Conservation (phyloP, 2,329 filamentous ascomycete genomes). For the Monosporascus sp. region DNA sequence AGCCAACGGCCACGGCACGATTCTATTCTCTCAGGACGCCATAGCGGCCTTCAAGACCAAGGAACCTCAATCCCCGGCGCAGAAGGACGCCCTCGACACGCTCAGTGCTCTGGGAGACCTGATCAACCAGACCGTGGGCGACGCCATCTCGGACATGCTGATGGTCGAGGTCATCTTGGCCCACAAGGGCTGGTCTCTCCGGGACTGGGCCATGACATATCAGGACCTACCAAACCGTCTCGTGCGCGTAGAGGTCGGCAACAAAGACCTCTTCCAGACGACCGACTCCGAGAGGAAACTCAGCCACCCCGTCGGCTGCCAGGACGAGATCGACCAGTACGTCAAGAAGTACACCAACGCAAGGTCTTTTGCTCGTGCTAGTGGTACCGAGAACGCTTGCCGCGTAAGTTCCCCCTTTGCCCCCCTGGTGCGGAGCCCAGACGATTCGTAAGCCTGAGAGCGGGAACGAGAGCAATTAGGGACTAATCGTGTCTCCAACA, state of each 20-base stretch:
- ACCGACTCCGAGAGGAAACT: slow-evolving; percentile 89
- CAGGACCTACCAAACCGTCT: slow-evolving; percentile 90
- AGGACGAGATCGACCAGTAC: slow-evolving; percentile 78
- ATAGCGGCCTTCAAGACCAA: slow-evolving; percentile 72
- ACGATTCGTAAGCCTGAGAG: no score
- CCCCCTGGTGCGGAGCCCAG: background rate
- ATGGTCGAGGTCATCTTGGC: slow-evolving; percentile 94
- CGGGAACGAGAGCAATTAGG: no score
- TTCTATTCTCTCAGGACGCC: slow-evolving; percentile 86
- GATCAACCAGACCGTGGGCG: slow-evolving; percentile 97
- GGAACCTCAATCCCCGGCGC: slow-evolving; percentile 83
- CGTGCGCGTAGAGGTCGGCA: slow-evolving; percentile 82
- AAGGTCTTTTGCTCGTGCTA: slow-evolving; percentile 84
- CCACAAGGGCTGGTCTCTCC: slow-evolving; percentile 85
- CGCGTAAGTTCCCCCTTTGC: slow-evolving; percentile 39
- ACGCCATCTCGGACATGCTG: slow-evolving; percentile 92
- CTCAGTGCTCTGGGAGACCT: slow-evolving; percentile 79
- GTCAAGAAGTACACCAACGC: slow-evolving; percentile 90
- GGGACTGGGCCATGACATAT: slow-evolving; percentile 91
- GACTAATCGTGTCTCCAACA: background rate
- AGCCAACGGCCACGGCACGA: slow-evolving; percentile 95
- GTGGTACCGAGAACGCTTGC: slow-evolving; percentile 92
- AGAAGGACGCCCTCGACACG: slow-evolving; percentile 82
- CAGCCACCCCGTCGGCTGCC: slow-evolving; percentile 70
- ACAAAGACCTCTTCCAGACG: slow-evolving; percentile 84